Evolutionary conservation across 495 filamentous ascomycete species (phyloP), one percentile per base, ranked within the genome.

Genomic region (Staphylotrichum tortipilum): DNA sequence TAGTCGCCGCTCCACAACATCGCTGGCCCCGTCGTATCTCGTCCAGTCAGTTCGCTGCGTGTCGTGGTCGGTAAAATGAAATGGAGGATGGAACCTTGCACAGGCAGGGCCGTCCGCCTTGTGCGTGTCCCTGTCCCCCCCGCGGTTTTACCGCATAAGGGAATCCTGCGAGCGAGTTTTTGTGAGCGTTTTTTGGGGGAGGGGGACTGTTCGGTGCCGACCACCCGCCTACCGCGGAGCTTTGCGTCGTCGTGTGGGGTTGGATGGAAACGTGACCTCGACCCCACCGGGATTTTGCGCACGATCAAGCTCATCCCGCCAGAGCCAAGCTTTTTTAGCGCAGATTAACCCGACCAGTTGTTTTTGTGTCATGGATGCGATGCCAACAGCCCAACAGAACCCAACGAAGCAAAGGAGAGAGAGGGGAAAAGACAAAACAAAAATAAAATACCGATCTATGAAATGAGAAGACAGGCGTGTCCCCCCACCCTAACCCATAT

Each of bases 41-140:
- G 49, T 47, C 49, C 49, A 46, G 42, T 52, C 49, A 33, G n/a
- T 46, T 44, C 45, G 40, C 49, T 18, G 35, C 10, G n/a, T 26
- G 26, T 10, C 10, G 26, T 28, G 26, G 26, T 28, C n/a, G n/a
- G 44, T 19, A 7, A 47, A 17, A 10, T 10, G 34, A 47, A 15
- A 28, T 47, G 21, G 30, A 29, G 12, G 21, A 37, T 0, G 21
- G 44, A 5, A n/a, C 19, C 30, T 45, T 23, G 43, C n/a, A 19
- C 43, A 45, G 29, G 43, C 24, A 30, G 30, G 18, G 30, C 35
- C 35, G 26, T 5, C 14, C 11, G 23, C 14, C 15, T 24, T 33
- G n/a, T n/a, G n/a, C n/a, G n/a, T 33, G 30, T 14, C 30, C 14
- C 12, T 10, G 9, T 2, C 8, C 14, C 4, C 30, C 10, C 30